These are phyloP conservation scores for Aristolochia californica DNA, from an alignment of 164 flowering plant species.

Conservation along the genomic window DNA sequence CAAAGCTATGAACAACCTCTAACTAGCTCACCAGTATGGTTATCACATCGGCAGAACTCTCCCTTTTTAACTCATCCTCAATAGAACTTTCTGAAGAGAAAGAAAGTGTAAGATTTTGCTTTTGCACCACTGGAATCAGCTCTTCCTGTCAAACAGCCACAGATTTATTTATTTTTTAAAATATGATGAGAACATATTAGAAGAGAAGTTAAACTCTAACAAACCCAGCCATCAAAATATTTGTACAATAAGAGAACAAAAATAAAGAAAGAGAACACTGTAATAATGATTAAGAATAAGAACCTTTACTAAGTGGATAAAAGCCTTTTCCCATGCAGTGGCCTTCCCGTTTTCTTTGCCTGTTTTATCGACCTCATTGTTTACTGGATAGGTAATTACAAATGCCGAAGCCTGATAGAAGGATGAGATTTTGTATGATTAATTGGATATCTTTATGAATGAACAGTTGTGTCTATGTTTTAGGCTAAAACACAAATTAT, in stretches of 20 bases:
- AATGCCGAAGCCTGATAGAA: slow-evolving; percentile 88
- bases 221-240: too few relatives aligned
- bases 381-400: slow-evolving; percentile 84
- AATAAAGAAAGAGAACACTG: neutral
- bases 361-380: slow-evolving; percentile 49
- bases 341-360: slow-evolving; percentile 64
- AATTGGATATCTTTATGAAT: neutral
- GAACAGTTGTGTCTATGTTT: neutral
- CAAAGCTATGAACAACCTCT: neutral
- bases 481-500: too few relatives aligned
- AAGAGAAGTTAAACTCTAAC: too few relatives aligned
- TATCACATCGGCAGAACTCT: slow-evolving; percentile 92
- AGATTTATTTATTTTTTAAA: too few relatives aligned
- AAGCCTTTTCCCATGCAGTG: slow-evolving; percentile 95
- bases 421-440: slow-evolving; percentile 1
- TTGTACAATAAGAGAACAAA: too few relatives aligned
- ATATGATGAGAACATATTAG: too few relatives aligned
- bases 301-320: slow-evolving; percentile 74
- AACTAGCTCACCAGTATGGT: slow-evolving; percentile 62
- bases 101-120: slow-evolving; percentile 72
- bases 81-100: slow-evolving; percentile 98
- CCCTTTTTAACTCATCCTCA: slow-evolving; percentile 92
- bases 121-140: slow-evolving; percentile 57
- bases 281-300: neutral
- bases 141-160: slow-evolving; percentile 54